Percentiles rank a stretch among this genome's conserved stretches.
phyloP scores from a whole-genome alignment of 176 grass and related monocot genomes.

The Musa beccarii region DNA sequence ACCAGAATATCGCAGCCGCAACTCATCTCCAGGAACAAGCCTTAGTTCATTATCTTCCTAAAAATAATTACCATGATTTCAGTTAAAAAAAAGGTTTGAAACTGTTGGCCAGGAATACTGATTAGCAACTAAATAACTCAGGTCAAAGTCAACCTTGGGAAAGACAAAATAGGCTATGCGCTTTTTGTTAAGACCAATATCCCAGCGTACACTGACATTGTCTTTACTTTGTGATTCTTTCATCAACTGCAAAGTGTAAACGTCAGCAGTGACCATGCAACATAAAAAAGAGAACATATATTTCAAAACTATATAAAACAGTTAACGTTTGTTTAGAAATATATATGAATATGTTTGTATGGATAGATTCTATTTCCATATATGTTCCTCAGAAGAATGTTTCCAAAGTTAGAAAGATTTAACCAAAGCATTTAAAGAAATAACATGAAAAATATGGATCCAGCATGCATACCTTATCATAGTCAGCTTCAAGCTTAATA shows the following conservation, averaged over 20 bases:
- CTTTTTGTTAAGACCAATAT: conserved; percentile 95
- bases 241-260: conserved; percentile 55
- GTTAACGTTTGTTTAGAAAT: too few relatives aligned
- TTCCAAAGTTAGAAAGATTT: not conserved
- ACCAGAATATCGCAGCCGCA: conserved; percentile 71
- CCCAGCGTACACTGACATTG: conserved; percentile 82
- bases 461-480: conserved; percentile 71
- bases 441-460: conserved; percentile 1
- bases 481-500: conserved; percentile 98
- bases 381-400: too few relatives aligned
- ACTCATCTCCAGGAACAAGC: conserved; percentile 88
- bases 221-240: conserved; percentile 99
- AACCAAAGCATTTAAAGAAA: not conserved
- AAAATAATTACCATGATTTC: not conserved
- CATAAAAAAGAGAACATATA: not conserved
- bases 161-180: conserved; percentile 91
- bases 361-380: not conserved
- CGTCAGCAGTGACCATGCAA: not conserved
- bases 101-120: too few relatives aligned
- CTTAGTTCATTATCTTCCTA: conserved; percentile 99
- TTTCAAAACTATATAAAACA: conserved; percentile 2
- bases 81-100: conserved; percentile 13
- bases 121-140: too few relatives aligned
- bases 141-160: conserved; percentile 55
- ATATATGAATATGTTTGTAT: not conserved